Base-by-base conservation (phyloP, 1,139 yeast genomes). In the Pichia sorboxylosa region DNA sequence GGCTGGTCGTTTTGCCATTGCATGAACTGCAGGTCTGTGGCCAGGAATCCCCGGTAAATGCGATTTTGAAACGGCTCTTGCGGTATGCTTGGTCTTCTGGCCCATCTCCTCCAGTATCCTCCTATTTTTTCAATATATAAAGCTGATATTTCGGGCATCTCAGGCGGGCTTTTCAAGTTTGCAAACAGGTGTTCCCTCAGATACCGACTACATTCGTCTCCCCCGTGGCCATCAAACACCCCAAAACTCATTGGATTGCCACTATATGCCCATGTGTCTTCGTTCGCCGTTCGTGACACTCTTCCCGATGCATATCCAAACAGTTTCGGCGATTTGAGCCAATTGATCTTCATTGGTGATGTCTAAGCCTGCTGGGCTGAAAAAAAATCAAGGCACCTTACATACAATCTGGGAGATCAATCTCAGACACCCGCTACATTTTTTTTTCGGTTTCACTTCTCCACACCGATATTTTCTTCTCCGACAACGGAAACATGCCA, bases 221-320 rank as follows among this genome's bases (percentile, higher is more conserved):
- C 94, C 4, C 97, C 97, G 54, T 90, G 98, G 3, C 97, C 98
- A 55, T 90, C 98, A 54, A 79, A 85, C 3, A 90, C 68, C 30
- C 73, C 71, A 52, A 81, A 75, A 47, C 73, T 73, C 56, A 84
- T 78, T 21, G 73, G 68, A 2, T 8, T 10, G 13, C 26, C 17
- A 13, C 15, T 13, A n/a, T 16, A 25, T 34, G 34, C 13, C 55
- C 73, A 80, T 34, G 72, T 63, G 54, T 90, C 98, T 54, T 90
- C 97, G 53, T 90, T 90, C 48, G 69, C 69, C 28, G 69, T 49
- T 36, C 97, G 64, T 51, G 76, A 83, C 35, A 84, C 82, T 33
- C 98, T 63, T 30, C 82, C 73, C 2, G 84, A 57, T 42, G 63
- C 69, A 56, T 87, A 93, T 6, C 98, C 98, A 26, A 84, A 64